Percentiles rank a stretch among this genome's conserved stretches.
Evolutionary conservation across 2,329 filamentous ascomycete genomes (phyloP).

Genomic region (Fusarium marasasianum): DNA sequence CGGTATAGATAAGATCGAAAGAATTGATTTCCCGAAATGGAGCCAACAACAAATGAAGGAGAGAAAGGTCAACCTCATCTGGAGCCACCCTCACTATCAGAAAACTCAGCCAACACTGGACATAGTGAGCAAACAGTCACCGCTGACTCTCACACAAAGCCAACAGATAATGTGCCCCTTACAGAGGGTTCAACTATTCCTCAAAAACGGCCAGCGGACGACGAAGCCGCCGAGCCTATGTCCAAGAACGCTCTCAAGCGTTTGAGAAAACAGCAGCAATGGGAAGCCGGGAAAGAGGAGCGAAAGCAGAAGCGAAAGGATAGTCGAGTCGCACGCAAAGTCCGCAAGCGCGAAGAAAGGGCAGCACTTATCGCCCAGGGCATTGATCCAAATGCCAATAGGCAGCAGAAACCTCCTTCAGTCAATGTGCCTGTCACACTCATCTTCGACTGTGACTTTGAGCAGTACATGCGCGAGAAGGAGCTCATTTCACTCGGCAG

Average conservation of each 20-base stretch:
- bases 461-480: constrained; percentile 86
- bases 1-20: neutral
- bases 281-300: constrained; percentile 76
- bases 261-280: constrained; percentile 73
- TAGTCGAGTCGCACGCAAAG: constrained; percentile 59
- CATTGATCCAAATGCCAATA: constrained; percentile 51
- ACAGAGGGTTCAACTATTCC: neutral
- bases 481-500: constrained; percentile 84
- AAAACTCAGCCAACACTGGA: neutral
- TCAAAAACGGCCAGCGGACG: constrained; percentile 9
- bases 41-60: neutral
- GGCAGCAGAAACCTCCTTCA: constrained; percentile 49
- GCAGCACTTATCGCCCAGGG: constrained; percentile 60
- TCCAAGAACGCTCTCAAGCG: constrained; percentile 92
- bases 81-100: neutral
- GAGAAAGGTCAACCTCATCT: neutral
- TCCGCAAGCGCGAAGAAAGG: constrained; percentile 60
- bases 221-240: constrained; percentile 50
- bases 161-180: neutral
- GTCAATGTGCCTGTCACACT: constrained; percentile 79
- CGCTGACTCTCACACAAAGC: neutral
- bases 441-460: constrained; percentile 91
- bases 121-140: neutral
- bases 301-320: constrained; percentile 65
- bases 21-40: neutral